These are phyloP conservation scores for Petrea volubilis DNA, from an alignment of 257 asterid genomes.

Conservation along the genomic window DNA sequence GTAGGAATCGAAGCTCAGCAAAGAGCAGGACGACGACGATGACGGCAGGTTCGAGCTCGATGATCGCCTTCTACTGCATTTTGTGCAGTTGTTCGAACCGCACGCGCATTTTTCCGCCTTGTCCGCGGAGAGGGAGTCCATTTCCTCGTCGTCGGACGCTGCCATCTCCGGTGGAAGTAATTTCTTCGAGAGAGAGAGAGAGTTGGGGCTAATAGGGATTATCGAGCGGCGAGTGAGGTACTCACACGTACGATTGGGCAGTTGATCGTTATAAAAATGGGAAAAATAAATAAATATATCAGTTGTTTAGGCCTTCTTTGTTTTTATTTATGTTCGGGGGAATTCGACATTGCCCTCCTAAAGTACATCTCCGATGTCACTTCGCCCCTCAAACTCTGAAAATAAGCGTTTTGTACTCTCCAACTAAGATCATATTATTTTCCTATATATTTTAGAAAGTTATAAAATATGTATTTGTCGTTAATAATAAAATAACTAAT, in stretches of 20 bases:
- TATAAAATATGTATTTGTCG: no score
- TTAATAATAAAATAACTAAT: no score
- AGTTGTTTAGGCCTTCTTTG: neutral
- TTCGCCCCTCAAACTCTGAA: no score
- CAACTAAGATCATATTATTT: no score
- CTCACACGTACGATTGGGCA: constrained; percentile 31
- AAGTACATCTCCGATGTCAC: no score
- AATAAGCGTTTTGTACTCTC: no score
- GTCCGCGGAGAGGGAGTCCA: constrained; percentile 23
- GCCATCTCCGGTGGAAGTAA: constrained; percentile 32
- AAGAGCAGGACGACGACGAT: constrained; percentile 80
- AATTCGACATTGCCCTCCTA: no score
- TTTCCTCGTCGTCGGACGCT: constrained; percentile 39
- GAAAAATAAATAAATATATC: no score
- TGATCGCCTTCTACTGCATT: constrained; percentile 44
- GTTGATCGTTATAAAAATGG: constrained; percentile 27
- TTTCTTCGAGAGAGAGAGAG: neutral
- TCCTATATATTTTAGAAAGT: no score
- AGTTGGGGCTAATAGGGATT: constrained; percentile 13
- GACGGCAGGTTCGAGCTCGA: constrained; percentile 62
- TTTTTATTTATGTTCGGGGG: neutral
- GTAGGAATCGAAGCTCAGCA: constrained; percentile 85
- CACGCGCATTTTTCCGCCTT: constrained; percentile 42
- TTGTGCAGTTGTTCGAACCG: constrained; percentile 46
- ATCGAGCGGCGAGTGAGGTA: constrained; percentile 29